Evolutionary conservation across 2,329 filamentous ascomycete genomes (phyloP), one percentile per base, ranked within the genome.

Genomic region (Coniochaeta ligniaria): DNA sequence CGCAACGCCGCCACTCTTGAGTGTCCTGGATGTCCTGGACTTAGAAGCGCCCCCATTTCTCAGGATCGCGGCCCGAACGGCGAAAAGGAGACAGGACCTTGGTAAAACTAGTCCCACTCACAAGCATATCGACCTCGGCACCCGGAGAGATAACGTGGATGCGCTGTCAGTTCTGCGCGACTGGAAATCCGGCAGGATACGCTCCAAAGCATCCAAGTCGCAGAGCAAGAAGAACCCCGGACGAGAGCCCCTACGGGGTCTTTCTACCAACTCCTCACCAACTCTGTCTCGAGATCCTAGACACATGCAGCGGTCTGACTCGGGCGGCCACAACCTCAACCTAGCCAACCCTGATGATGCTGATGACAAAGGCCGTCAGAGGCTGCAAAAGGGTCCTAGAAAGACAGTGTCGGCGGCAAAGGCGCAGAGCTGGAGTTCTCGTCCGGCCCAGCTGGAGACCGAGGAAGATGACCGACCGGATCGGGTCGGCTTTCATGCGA

Each of bases 61-160:
- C 36, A 84, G 78, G 62, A 78, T 89, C 66, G 86, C 86, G 58
- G 84, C 83, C 50, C 83, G 86, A 17, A 77, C 82, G 59, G 84
- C 79, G 4, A 80, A 73, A 59, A 75, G 71, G 58, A 78, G 76
- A 36, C 67, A 63, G 28, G 76, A 78, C 14, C 74, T 80, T 63
- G 85, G 85, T 17, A 81, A 82, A 67, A 76, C 80, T 7, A 86
- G 79, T 59, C 84, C 83, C 1, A 73, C 72, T 0, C 75, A 68
- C 50, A 89, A 88, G 67, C 70, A 74, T n/a, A 85, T 89, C 62
- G 78, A 80, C 60, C 74, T 89, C n/a, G 83, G 82, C 24, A 85
- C 78, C 33, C 79, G 83, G n/a, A 74, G 75, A 64, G 86, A 88
- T 66, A 84, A 86, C 62, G 63, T 84, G 20, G 85, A 88, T 67